Base-by-base conservation (phyloP, 805 yeast genomes). In the Pichia scutulata region DNA sequence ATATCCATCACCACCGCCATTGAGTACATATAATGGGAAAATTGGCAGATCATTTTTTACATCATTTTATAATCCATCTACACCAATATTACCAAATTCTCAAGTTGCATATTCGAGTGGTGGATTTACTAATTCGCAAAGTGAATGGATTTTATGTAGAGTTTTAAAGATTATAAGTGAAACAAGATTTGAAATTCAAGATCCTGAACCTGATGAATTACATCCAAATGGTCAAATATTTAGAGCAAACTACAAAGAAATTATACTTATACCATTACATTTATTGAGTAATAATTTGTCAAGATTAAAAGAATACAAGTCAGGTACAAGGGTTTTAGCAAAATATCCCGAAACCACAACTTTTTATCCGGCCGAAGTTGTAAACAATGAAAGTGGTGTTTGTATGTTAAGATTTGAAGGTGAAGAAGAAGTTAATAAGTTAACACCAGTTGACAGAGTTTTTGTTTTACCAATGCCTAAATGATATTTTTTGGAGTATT, bases 341-440 rank as follows among this genome's bases (percentile, higher is more conserved):
- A 76, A 95, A 60, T 93, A 93, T 60, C 99, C 99, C 1, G 99
- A 93, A 58, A 93, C 99, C 0, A 93, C 99, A 0, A 90, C 98
- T 0, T 93, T 93, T 60, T 93, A 93, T 60, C 88, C 95, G 4
- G 99, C 99, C 0, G 87, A 86, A 46, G 97, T 93, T 2, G 82
- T 82, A 23, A 90, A 95, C 0, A 81, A 80, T 48, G 74, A 86
- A 56, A 90, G 84, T 55, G 89, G 90, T 0, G 77, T 75, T 13
- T 92, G 95, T 55, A 70, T 89, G 55, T 72, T 93, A 50, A 79
- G 80, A 60, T 93, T 93, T 61, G 98, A 92, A 57, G 99, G 98
- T 10, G 99, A 93, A 64, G 99, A 93, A 63, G 99, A 93, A 60
- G 95, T 82, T 0, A 90, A 87, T 43, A 93, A 92, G 64, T 97